Evolutionary conservation across 2,329 filamentous ascomycete species (phyloP), one percentile per base, ranked within the genome.

Genomic region (Venturia carpophila): DNA sequence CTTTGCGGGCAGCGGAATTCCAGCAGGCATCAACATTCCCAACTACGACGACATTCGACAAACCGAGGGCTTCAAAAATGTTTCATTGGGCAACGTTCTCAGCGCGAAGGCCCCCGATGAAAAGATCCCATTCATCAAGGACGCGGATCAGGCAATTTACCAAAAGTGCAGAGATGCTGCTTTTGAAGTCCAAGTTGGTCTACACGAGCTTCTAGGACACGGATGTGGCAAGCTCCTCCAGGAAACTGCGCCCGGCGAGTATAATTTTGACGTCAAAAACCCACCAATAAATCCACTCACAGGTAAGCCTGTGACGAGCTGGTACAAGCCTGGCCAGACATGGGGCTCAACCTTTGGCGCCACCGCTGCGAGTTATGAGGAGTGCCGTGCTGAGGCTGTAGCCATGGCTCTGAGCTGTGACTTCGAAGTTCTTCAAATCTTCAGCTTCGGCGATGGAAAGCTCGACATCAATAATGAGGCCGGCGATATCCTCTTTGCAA

Each of bases 301-400:
- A 5, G 82, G 85, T 67, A 88, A 93, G 75, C 89, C 90, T 0
- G 82, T 97, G 60, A 84, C 84, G 1, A 91, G 88, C 1, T 97
- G 89, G 87, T 97, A 97, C 80, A 96, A 94, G 77, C 91, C 91
- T 2, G 92, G 92, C 2, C 91, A 97, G 76, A 97, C 93, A 0
- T 97, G 92, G 92, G 90, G 91, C 65, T 91, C 88, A 5, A 91
- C 96, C 0, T 97, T 97, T 72, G 92, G 92, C 34, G 85, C 89
- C 67, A 85, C 95, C 68, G 91, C 92, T 45, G 91, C 89, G 3
- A 90, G 88, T 19, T 97, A 96, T 72, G 93, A 97, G 77, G 93
- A 97, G 76, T 97, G 93, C 75, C 87, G 93, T 65, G 93, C 93
- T 5, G 93, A 97, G 75, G 89, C 92, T 71, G 92, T 97, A 13